Conservation (phyloP, 2,329 filamentous ascomycete genomes). For the Pseudocercospora pini-densiflorae region DNA sequence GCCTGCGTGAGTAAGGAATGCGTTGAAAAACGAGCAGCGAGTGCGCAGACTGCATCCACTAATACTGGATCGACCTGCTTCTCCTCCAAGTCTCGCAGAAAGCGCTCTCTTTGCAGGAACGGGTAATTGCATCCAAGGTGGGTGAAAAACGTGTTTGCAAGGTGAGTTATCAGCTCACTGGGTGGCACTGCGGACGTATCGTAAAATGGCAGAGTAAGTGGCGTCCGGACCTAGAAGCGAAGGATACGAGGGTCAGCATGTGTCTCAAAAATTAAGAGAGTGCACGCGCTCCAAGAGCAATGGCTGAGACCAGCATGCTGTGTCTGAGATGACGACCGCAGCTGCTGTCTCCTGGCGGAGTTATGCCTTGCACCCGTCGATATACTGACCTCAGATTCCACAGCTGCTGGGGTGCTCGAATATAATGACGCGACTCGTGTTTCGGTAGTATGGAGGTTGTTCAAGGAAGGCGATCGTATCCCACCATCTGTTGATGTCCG, state of each 20-base stretch:
- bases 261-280: no score
- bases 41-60: slow-evolving; percentile 82
- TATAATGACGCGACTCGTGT: slow-evolving; percentile 27
- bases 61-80: slow-evolving; percentile 83
- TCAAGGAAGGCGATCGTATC: slow-evolving; percentile 35
- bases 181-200: slow-evolving; percentile 75
- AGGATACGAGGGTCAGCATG: no score
- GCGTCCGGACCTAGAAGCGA: no score
- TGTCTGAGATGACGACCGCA: no score
- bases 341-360: no score
- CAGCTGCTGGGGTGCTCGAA: slow-evolving; percentile 33
- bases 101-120: slow-evolving; percentile 74
- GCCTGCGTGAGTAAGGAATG: slow-evolving; percentile 56
- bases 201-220: slow-evolving; percentile 67
- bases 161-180: slow-evolving; percentile 73
- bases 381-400: slow-evolving; percentile 47
- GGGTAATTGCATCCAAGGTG: slow-evolving; percentile 86
- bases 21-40: slow-evolving; percentile 78
- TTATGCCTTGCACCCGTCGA: no score
- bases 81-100: slow-evolving; percentile 75
- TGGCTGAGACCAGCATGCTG: no score
- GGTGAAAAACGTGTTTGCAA: slow-evolving; percentile 80
- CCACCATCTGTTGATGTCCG: slow-evolving; percentile 58
- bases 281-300: no score
- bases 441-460: slow-evolving; percentile 23